Evolutionary conservation across 495 filamentous ascomycete species (phyloP), one percentile per base, ranked within the genome.

Genomic region (Penicillium paradoxum): DNA sequence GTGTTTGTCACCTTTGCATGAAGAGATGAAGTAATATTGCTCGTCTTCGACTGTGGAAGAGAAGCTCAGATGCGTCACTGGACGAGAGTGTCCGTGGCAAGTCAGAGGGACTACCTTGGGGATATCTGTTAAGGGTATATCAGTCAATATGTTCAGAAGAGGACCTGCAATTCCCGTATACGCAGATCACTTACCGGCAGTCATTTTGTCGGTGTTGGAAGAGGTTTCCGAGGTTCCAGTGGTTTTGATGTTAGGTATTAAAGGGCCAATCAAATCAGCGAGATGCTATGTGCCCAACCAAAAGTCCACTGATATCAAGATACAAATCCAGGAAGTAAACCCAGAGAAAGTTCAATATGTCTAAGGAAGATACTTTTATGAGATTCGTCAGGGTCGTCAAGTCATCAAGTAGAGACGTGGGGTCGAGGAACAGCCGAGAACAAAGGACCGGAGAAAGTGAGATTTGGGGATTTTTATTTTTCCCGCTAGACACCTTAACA

Each of bases 61-160:
- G 72, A 97, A 98, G 68, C 83, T 90, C 57, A 98, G 76, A 72
- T 98, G 93, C 13, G 92, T 91, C 57, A 98, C 91, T 2, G 93
- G 93, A 49, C 93, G 86, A 24, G 91, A 96, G 70, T 98, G 93
- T 46, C 93, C 93, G 70, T 97, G 95, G 73, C 93, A 98, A 45
- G 93, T 98, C 58, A 97, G 70, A 45, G 93, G 93, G 36, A 97
- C 91, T 42, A 85, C 81, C 66, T 86, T 86, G 22, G 79, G 78
- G n/a, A 79, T 77, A 68, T 82, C 82, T 81, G 44, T 11, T 19
- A 15, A n/a, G 30, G 8, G 5, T 0, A 13, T 27, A 10, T 65
- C 19, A 57, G 49, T 39, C 33, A 19, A 29, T 14, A 27, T 39
- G 11, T 7, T 27, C 40, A 25, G 43, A 6, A 33, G 14, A 9